Conservation (phyloP, 768 basidiomycete genomes). For the Symmetrospora coprosmae region DNA sequence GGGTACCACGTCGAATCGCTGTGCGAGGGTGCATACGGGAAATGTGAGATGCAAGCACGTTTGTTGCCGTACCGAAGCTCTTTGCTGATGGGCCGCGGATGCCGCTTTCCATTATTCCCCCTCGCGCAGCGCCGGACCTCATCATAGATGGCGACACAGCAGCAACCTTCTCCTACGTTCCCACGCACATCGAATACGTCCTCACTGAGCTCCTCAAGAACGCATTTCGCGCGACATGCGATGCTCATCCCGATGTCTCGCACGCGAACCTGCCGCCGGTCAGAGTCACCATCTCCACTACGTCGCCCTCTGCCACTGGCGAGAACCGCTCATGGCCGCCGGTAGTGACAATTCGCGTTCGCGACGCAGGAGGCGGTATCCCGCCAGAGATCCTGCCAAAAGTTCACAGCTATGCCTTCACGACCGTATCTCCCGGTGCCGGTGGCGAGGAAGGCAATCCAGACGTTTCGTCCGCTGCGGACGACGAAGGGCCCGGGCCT, state of each 20-base stretch:
- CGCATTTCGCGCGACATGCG: constrained; percentile 75
- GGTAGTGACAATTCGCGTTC: constrained; percentile 54
- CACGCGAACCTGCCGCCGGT: constrained; percentile 43
- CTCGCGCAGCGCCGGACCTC: constrained; percentile 46
- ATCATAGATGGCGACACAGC: constrained; percentile 56
- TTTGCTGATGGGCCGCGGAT: neutral
- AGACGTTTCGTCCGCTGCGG: neutral
- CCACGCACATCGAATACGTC: constrained; percentile 81
- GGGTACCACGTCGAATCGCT: constrained; percentile 68
- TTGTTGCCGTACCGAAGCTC: neutral
- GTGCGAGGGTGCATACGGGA: constrained; percentile 68
- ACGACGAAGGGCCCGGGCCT: neutral
- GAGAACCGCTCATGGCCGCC: constrained; percentile 37
- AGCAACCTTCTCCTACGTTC: constrained; percentile 52
- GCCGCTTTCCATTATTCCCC: neutral
- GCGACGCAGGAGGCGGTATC: constrained; percentile 78
- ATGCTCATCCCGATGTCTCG: constrained; percentile 46
- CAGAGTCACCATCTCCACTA: constrained; percentile 3
- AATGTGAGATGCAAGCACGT: no score
- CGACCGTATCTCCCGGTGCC: neutral
- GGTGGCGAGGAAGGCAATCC: neutral
- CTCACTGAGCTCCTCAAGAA: constrained; percentile 83
- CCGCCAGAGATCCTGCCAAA: constrained; percentile 27
- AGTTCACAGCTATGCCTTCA: constrained; percentile 14
- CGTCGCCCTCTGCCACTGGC: constrained; percentile 56